Conservation (phyloP, 306 rosid species). For the Rosa multiflora region DNA sequence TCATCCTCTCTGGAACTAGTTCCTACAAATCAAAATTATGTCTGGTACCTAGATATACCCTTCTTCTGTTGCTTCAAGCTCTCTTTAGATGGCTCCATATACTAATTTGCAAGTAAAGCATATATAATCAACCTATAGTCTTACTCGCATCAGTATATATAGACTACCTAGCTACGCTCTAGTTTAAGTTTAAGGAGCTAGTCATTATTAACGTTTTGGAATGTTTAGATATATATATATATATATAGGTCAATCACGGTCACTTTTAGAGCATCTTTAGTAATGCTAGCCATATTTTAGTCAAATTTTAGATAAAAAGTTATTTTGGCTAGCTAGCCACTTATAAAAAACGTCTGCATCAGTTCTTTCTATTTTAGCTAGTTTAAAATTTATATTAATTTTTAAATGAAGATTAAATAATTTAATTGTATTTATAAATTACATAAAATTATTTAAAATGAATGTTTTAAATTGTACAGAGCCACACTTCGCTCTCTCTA, state of each 20-base stretch:
- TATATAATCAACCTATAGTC: slow-evolving; percentile 19
- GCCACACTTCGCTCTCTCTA: too few species aligned
- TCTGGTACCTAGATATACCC: slow-evolving; percentile 19
- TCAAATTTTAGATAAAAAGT: too few species aligned
- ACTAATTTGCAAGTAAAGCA: slow-evolving; percentile 43
- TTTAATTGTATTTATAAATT: too few species aligned
- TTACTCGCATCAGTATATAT: neutral
- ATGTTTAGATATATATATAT: neutral
- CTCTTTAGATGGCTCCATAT: slow-evolving; percentile 33
- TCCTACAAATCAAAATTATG: slow-evolving; percentile 43
- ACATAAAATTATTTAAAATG: too few species aligned
- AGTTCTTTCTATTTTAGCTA: too few species aligned
- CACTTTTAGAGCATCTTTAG: neutral
- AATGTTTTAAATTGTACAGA: too few species aligned
- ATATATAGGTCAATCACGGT: neutral
- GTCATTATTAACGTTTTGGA: neutral
- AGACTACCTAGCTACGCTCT: neutral
- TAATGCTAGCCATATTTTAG: too few species aligned
- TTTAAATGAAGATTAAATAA: too few species aligned
- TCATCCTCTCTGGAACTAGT: slow-evolving; percentile 68
- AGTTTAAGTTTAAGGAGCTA: too few species aligned
- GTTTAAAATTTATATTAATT: too few species aligned
- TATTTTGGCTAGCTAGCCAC: too few species aligned
- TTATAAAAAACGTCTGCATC: too few species aligned
- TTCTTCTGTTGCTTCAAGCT: slow-evolving; percentile 41